phyloP scores from a whole-genome alignment of 306 rosid genomes.

The Casuarina cunninghamiana region DNA sequence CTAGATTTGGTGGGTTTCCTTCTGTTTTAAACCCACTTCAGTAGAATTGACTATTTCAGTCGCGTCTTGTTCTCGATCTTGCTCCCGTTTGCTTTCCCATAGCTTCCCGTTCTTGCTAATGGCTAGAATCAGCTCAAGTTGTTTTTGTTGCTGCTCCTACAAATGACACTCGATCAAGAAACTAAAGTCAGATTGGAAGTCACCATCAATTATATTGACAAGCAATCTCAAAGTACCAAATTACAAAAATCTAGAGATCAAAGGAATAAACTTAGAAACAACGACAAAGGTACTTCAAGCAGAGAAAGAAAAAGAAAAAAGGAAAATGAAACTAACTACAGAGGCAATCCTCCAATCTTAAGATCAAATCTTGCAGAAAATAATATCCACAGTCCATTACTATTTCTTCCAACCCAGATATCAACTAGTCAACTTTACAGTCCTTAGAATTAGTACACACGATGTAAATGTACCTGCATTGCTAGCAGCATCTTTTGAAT shows the following conservation, averaged over 20 bases:
- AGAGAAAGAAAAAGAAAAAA: neutral
- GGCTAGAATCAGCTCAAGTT: conserved; percentile 82
- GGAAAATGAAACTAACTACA: conserved; percentile 5
- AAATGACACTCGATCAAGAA: conserved; percentile 14
- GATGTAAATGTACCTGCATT: conserved; percentile 68
- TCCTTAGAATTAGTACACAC: conserved; percentile 15
- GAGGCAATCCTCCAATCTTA: neutral
- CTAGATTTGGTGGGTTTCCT: conserved; percentile 61
- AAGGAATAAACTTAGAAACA: neutral
- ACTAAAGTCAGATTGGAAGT: conserved; percentile 8
- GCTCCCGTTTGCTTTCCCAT: conserved; percentile 52
- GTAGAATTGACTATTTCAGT: conserved; percentile 36
- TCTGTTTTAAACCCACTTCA: conserved; percentile 47
- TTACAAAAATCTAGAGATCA: neutral
- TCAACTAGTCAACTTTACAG: neutral
- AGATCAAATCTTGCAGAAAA: neutral
- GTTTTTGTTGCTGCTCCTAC: conserved; percentile 90
- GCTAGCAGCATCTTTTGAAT: conserved; percentile 84
- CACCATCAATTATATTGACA: neutral
- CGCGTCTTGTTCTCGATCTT: conserved; percentile 30
- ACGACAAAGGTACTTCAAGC: neutral
- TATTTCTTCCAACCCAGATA: neutral
- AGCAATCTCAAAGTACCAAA: neutral
- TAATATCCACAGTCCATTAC: neutral
- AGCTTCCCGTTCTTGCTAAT: conserved; percentile 64